phyloP scores from a whole-genome alignment of 306 rosid genomes.

The Begonia loranthoides region DNA sequence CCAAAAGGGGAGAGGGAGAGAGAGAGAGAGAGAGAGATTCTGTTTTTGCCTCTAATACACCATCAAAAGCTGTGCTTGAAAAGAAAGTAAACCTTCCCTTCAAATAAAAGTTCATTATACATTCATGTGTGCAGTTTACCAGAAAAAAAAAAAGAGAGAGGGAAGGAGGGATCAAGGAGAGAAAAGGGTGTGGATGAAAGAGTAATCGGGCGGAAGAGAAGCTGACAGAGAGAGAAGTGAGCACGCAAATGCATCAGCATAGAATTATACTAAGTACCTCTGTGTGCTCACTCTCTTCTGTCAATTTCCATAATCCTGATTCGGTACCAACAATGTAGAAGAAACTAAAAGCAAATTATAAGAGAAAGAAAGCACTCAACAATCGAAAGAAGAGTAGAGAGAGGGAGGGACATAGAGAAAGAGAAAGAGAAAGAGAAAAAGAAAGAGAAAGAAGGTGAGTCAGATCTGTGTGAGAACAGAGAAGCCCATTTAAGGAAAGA shows the following conservation, averaged over 20 bases:
- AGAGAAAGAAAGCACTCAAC: neutral
- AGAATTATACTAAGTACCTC: slow-evolving; percentile 32
- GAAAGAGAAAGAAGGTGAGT: neutral
- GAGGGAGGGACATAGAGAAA: neutral
- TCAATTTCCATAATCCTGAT: slow-evolving; percentile 47
- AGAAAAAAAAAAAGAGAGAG: too few relatives aligned
- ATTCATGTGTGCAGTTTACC: too few relatives aligned
- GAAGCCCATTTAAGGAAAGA: too few relatives aligned
- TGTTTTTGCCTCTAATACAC: too few relatives aligned
- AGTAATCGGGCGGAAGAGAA: slow-evolving; percentile 12
- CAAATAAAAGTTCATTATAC: too few relatives aligned
- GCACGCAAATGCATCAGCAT: slow-evolving; percentile 65
- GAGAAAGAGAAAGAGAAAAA: neutral
- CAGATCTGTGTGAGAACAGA: neutral
- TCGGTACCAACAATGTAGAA: too few relatives aligned
- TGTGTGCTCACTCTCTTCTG: slow-evolving; percentile 22
- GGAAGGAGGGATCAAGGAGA: too few relatives aligned
- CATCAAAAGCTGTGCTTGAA: too few relatives aligned
- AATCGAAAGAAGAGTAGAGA: neutral
- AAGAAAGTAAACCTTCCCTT: too few relatives aligned
- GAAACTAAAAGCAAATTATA: neutral
- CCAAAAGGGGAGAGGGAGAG: too few relatives aligned
- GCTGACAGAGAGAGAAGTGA: slow-evolving; percentile 66
- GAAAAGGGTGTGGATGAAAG: too few relatives aligned
- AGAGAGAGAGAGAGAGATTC: too few relatives aligned